A percentile compares a stretch with the other conserved stretches of the same genome.
Conservation (phyloP, 75 land plant genomes). For the Cryptomeria japonica region DNA sequence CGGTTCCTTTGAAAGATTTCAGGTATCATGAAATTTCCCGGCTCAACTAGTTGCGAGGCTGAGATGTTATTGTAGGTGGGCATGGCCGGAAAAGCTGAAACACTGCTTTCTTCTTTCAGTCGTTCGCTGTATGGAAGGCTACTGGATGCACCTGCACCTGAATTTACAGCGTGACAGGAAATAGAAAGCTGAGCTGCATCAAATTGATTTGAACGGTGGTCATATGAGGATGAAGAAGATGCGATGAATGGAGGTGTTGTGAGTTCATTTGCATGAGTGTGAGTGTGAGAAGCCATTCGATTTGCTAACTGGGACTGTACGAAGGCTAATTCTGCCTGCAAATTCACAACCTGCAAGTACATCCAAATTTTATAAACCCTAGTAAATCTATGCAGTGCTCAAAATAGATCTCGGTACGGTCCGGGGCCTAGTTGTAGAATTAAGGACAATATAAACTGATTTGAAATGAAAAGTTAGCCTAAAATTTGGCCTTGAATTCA, state of each 20-base stretch:
- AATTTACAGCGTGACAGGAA: conserved; percentile 13
- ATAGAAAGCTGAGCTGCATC: conserved; percentile 44
- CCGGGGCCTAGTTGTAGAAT: too few species aligned
- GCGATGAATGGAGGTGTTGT: conserved; percentile 26
- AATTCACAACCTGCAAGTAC: conserved; percentile 66
- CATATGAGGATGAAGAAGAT: conserved; percentile 43
- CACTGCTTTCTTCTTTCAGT: background rate
- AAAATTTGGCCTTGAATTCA: background rate
- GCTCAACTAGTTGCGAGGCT: background rate
- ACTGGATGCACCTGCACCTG: conserved; percentile 17
- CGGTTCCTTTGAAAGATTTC: conserved; percentile 4
- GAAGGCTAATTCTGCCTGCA: conserved; percentile 85
- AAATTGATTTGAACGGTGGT: conserved; percentile 38
- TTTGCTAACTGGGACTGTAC: conserved; percentile 57
- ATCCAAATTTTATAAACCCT: background rate
- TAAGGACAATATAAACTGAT: too few species aligned
- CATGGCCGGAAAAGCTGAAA: background rate
- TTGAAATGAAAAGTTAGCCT: background rate
- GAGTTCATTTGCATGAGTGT: background rate
- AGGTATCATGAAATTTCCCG: background rate
- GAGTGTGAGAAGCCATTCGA: conserved; percentile 13
- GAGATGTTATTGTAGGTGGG: background rate
- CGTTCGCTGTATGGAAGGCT: conserved; percentile 20
- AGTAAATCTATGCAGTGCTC: background rate
- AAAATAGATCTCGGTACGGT: background rate